Conservation (phyloP, 2,329 filamentous ascomycete species). For the Fusarium poae region DNA sequence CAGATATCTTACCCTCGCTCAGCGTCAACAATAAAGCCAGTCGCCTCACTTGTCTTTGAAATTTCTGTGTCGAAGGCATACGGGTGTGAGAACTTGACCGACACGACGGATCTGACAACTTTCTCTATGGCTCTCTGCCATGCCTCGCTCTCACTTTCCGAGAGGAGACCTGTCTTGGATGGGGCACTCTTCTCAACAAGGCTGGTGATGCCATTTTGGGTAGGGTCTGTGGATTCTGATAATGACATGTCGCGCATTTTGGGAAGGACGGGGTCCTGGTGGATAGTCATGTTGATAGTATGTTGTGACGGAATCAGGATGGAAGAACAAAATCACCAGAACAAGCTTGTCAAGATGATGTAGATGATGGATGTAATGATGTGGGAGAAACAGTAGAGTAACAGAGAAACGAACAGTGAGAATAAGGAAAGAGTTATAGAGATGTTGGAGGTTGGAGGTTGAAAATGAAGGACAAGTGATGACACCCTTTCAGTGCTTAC, state of each 20-base stretch:
- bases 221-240: background rate
- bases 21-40: slow-evolving; percentile 64
- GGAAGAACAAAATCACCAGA: background rate
- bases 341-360: background rate
- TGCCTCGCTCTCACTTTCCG: slow-evolving; percentile 34
- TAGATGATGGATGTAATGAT: no score
- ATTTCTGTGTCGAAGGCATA: slow-evolving; percentile 96
- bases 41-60: slow-evolving; percentile 95
- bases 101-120: slow-evolving; percentile 96
- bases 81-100: slow-evolving; percentile 97
- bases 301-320: background rate
- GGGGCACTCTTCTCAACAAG: background rate
- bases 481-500: slow-evolving; percentile 10
- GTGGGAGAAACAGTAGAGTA: fast-evolving
- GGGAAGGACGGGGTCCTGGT: slow-evolving; percentile 18
- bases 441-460: background rate
- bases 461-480: slow-evolving; percentile 1
- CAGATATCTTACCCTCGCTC: slow-evolving; percentile 13
- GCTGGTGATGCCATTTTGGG: background rate
- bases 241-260: slow-evolving; percentile 8
- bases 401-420: no score
- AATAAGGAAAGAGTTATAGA: background rate
- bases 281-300: slow-evolving; percentile 20
- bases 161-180: slow-evolving; percentile 14
- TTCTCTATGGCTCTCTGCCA: slow-evolving; percentile 97